A percentile compares a stretch with the other conserved stretches of the same genome.
These are phyloP conservation scores for Mixia osmundae DNA, from an alignment of 1,284 basidiomycete species.

Conservation along the genomic window DNA sequence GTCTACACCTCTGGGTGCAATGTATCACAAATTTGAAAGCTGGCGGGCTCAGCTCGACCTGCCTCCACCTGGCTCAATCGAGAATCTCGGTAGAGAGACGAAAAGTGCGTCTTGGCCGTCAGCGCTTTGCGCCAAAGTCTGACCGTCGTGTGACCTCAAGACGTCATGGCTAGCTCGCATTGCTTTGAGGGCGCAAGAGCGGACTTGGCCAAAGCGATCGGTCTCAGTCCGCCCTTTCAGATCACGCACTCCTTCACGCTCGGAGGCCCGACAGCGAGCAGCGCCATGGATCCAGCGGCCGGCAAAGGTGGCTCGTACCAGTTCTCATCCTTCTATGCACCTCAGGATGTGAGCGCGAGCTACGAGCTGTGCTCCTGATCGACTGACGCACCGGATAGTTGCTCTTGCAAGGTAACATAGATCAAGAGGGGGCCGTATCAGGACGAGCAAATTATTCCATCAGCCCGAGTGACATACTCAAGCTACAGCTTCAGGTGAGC, in stretches of 20 bases:
- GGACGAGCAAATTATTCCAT: neutral
- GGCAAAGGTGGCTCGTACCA: conserved; percentile 58
- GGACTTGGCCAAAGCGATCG: conserved; percentile 83
- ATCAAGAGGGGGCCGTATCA: conserved; percentile 48
- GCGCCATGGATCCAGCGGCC: conserved; percentile 15
- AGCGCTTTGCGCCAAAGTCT: conserved; percentile 5
- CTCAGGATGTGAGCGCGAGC: conserved; percentile 34
- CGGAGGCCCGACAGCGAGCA: conserved; percentile 32
- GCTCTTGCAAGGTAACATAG: conserved; percentile 79
- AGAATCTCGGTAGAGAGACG: conserved; percentile 64
- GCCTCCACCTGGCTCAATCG: conserved; percentile 66
- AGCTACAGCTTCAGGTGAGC: neutral
- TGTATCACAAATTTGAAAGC: too few species aligned
- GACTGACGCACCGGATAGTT: conserved; percentile 29
- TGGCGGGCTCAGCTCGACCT: conserved; percentile 38
- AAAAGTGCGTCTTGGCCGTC: conserved; percentile 12
- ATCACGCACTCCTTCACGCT: conserved; percentile 87
- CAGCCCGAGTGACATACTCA: too few species aligned
- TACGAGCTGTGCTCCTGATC: neutral
- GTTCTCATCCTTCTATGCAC: conserved; percentile 83
- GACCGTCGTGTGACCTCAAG: conserved; percentile 32
- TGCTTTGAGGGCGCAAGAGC: conserved; percentile 92
- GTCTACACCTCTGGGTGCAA: too few species aligned
- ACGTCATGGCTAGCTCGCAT: conserved; percentile 73
- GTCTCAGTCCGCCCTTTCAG: conserved; percentile 86